Evolutionary conservation across 192 early-diverging fungal genomes (phyloP).

Genomic region (Kickxella alabastrina): DNA sequence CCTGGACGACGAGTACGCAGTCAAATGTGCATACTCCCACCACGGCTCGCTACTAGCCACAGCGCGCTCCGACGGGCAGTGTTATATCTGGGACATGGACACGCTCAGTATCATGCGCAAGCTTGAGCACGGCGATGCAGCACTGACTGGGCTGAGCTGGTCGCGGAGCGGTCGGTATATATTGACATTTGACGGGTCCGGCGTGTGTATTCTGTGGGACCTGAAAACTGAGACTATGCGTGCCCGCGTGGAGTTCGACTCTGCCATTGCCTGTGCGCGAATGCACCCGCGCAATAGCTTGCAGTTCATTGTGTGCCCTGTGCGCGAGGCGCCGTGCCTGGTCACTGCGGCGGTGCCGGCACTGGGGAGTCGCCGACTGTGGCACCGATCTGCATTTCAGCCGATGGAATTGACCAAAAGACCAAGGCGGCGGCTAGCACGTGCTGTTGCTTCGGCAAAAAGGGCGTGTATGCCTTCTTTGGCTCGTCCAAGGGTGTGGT

Average conservation of each 20-base stretch:
- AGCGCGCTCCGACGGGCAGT: slow-evolving; percentile 73
- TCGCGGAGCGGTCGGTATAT: slow-evolving; percentile 72
- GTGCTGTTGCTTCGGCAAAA: slow-evolving; percentile 43
- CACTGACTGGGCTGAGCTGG: slow-evolving; percentile 82
- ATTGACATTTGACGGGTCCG: slow-evolving; percentile 73
- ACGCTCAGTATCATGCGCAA: slow-evolving; percentile 69
- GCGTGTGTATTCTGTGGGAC: slow-evolving; percentile 89
- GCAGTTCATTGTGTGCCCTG: slow-evolving; percentile 30
- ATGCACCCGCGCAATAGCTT: slow-evolving; percentile 69
- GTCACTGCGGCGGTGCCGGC: slow-evolving; percentile 9
- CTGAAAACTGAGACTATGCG: slow-evolving; percentile 54
- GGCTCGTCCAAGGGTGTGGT: slow-evolving; percentile 35
- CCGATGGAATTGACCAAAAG: slow-evolving; percentile 16
- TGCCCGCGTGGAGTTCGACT: slow-evolving; percentile 63
- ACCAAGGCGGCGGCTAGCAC: slow-evolving; percentile 44
- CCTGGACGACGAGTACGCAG: slow-evolving; percentile 65
- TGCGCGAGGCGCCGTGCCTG: slow-evolving; percentile 37
- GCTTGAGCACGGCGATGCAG: slow-evolving; percentile 70
- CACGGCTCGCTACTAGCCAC: slow-evolving; percentile 78
- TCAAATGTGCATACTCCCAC: slow-evolving; percentile 72
- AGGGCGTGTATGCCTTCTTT: slow-evolving; percentile 48
- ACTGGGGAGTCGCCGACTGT: slow-evolving; percentile 1
- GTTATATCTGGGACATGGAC: slow-evolving; percentile 86
- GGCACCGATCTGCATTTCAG: slow-evolving; percentile 17
- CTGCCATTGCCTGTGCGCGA: slow-evolving; percentile 65